Conservation (phyloP, 345 rosid genomes). For the Dovyalis caffra region DNA sequence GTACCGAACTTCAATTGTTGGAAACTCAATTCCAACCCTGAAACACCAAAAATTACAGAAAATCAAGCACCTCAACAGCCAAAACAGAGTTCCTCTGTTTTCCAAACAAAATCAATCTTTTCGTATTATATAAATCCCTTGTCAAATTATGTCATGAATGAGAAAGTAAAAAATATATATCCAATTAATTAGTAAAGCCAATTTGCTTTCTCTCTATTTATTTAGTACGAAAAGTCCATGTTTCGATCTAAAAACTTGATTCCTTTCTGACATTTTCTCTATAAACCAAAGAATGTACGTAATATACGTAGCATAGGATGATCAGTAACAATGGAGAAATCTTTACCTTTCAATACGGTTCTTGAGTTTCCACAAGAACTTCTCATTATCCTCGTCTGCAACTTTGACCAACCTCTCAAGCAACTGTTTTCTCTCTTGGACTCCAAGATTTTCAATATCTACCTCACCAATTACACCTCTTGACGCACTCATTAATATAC, state of each 20-base stretch:
- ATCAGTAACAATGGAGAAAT: neutral
- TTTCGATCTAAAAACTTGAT: neutral
- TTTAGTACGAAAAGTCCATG: too few species aligned
- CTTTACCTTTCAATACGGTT: conserved; percentile 15
- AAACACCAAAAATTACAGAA: neutral
- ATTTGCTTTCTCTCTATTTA: too few species aligned
- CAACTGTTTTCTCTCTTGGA: conserved; percentile 17
- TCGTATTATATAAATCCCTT: too few species aligned
- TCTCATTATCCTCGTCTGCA: conserved; percentile 22
- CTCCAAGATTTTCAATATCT: conserved; percentile 26
- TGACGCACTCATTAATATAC: conserved; percentile 26
- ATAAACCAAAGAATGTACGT: neutral
- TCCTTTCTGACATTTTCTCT: neutral
- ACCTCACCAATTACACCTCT: conserved; percentile 1
- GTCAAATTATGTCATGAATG: too few species aligned
- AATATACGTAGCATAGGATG: neutral
- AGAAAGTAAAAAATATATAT: too few species aligned
- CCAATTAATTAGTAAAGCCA: too few species aligned
- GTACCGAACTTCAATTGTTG: conserved; percentile 45
- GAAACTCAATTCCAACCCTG: conserved; percentile 31
- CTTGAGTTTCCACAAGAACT: conserved; percentile 23
- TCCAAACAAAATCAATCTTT: neutral
- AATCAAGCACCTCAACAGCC: neutral
- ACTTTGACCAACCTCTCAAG: conserved; percentile 18
- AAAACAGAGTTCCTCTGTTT: neutral